A percentile compares a stretch with the other conserved stretches of the same genome.
These are phyloP conservation scores for Rachicladosporium sp. DNA, from an alignment of 2,329 filamentous ascomycete species.

Conservation along the genomic window DNA sequence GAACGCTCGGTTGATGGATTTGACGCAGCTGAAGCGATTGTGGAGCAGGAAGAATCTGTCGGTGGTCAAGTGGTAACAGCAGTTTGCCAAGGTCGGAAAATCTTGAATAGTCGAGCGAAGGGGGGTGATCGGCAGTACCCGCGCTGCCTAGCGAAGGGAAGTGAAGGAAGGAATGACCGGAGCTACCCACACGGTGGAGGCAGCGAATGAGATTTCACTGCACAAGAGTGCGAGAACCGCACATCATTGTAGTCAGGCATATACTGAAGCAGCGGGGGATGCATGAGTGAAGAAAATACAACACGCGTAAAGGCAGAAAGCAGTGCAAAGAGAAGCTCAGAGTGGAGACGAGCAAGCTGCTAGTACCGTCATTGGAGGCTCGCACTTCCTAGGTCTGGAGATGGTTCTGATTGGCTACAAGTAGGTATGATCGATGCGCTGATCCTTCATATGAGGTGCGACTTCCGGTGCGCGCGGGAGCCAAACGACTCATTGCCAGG, in stretches of 20 bases:
- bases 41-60: neutral
- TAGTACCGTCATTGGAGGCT: too few species aligned
- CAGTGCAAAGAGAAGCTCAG: too few species aligned
- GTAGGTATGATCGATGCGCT: neutral
- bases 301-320: too few species aligned
- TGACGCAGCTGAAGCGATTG: neutral
- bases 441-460: neutral
- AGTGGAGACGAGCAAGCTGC: too few species aligned
- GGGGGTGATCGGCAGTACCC: too few species aligned
- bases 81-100: neutral
- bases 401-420: too few species aligned
- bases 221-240: neutral
- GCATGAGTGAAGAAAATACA: too few species aligned
- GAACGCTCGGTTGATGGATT: neutral
- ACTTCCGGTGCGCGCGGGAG: neutral
- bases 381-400: too few species aligned
- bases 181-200: too few species aligned
- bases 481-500: neutral
- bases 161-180: neutral
- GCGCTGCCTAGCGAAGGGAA: neutral
- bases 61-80: neutral
- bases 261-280: too few species aligned
- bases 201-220: neutral
- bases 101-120: neutral
- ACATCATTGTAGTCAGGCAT: too few species aligned